Evolutionary conservation across 2,329 filamentous ascomycete genomes (phyloP).

Genomic region (Fusarium scirpi): DNA sequence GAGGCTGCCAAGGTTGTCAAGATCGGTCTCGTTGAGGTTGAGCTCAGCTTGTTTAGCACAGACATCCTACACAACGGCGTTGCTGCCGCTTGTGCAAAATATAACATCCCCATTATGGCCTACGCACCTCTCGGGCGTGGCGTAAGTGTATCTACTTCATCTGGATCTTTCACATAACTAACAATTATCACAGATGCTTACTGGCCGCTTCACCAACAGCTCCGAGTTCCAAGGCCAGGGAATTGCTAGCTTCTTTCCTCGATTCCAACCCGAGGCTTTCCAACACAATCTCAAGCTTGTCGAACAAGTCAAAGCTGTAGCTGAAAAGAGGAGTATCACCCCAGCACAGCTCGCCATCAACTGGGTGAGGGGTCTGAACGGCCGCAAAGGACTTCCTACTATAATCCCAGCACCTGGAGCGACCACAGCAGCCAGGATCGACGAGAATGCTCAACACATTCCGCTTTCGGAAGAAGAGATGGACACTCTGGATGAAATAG

Average conservation of each 20-base stretch:
- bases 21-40: conserved; percentile 64
- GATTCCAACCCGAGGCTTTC: conserved; percentile 73
- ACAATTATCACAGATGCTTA: conserved; percentile 45
- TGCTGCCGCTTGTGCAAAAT: conserved; percentile 67
- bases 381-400: conserved; percentile 63
- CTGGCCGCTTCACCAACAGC: conserved; percentile 45
- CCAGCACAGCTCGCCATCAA: conserved; percentile 74
- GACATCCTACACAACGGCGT: conserved; percentile 65
- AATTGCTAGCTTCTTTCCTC: conserved; percentile 56
- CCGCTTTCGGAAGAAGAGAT: conserved; percentile 64
- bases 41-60: conserved; percentile 63
- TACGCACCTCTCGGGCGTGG: conserved; percentile 78
- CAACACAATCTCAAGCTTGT: conserved; percentile 73
- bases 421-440: conserved; percentile 65
- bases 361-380: conserved; percentile 68
- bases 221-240: conserved; percentile 43
- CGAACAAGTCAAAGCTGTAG: conserved; percentile 66
- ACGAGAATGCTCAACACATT: conserved; percentile 69
- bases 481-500: conserved; percentile 60
- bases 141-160: conserved; percentile 47
- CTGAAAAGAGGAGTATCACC: conserved; percentile 70
- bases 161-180: conserved; percentile 7
- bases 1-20: conserved; percentile 59
- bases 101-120: conserved; percentile 76
- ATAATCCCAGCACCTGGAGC: conserved; percentile 77